Base-by-base conservation (phyloP, 2,329 filamentous ascomycete species). In the Alternaria longipes region DNA sequence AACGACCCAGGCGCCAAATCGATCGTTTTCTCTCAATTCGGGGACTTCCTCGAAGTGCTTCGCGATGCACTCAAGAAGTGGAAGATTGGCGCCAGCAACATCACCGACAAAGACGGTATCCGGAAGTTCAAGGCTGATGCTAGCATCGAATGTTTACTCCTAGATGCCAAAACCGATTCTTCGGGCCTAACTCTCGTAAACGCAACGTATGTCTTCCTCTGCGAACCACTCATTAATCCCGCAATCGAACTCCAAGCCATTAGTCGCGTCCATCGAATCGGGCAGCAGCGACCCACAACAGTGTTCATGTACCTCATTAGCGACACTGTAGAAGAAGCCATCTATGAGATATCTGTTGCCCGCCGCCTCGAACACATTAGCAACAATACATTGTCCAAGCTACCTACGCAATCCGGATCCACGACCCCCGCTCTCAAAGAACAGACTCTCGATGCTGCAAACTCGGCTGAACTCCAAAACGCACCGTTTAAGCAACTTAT, bases 301-400 rank as follows among this genome's bases (percentile, higher is more conserved):
- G 93, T 98, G 1, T 98, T 94, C 91, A 90, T 97, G 78, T 98
- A 98, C 76, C 85, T 98, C 3, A 87, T 97, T n/a, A 88, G 90
- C 16, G 92, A 91, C 53, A 97, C 94, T 0, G 92, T 98, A 0
- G 95, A 99, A 74, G 91, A 97, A 80, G 91, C 91, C 2, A 96
- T 98, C 64, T 93, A 98, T 79, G 88, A 94, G 60, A 86, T 97
- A 34, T 95, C 92, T 0, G 92, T 97, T 1, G 84, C 86, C 61
- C 86, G 93, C 28, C 89, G 94, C 4, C 82, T 97, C 69, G 88
- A 90, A 57, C 93, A 97, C 73, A 90, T 97, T 75, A 85, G 84
- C 2, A 82, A 79, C 20, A 56, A 56, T 8, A 60, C 32, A 57
- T 12, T n/a, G 30, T 34, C 46, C 7, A 50, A 38, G 16, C 46